Conservation (phyloP, 768 basidiomycete genomes). For the Auricularia auricula-judae region DNA sequence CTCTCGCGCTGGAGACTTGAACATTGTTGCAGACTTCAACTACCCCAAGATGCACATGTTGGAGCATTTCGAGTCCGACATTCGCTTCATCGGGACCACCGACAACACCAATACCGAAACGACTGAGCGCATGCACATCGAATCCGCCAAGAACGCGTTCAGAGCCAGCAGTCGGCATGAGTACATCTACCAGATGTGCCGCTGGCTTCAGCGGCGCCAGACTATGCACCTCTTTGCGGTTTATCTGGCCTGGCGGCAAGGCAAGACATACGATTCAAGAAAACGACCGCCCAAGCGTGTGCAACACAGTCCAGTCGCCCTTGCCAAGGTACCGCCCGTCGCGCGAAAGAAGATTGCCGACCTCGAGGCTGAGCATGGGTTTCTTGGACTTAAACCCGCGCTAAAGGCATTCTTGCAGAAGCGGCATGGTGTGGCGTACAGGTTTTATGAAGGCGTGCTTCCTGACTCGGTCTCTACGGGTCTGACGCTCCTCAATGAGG, state of each 20-base stretch:
- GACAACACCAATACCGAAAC: constrained; percentile 31
- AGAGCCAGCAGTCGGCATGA: background rate
- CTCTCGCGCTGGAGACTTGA: background rate
- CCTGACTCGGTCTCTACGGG: background rate
- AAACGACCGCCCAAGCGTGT: background rate
- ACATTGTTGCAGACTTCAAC: constrained; percentile 18
- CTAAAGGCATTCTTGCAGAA: background rate
- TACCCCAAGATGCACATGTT: constrained; percentile 33
- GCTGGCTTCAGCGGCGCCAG: background rate
- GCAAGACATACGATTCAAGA: background rate
- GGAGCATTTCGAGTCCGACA: constrained; percentile 22
- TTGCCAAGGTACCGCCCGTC: background rate
- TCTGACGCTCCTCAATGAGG: background rate
- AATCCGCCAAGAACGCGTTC: constrained; percentile 15
- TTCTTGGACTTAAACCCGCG: background rate
- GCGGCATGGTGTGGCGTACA: background rate
- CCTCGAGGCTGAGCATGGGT: background rate
- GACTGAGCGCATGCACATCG: constrained; percentile 27
- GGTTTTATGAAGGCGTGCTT: background rate
- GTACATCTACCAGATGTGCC: background rate
- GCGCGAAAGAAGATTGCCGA: background rate
- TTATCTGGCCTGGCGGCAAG: background rate
- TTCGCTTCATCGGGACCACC: constrained; percentile 22
- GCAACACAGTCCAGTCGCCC: background rate
- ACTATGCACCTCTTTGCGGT: background rate